phyloP scores from a whole-genome alignment of 306 rosid genomes.

The Quercus mongolica region DNA sequence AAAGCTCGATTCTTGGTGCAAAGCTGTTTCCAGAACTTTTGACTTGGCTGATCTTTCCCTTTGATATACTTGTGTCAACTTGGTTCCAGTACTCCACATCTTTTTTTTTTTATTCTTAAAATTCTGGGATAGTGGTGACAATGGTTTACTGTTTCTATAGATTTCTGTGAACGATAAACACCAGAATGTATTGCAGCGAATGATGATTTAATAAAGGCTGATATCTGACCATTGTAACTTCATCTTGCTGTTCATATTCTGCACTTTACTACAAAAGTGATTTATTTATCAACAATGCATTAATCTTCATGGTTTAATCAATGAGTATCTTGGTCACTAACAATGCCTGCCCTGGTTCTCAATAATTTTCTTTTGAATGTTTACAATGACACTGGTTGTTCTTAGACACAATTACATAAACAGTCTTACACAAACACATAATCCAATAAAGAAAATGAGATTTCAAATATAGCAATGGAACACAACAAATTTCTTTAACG shows the following conservation, averaged over 20 bases:
- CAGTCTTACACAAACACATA: too few relatives aligned
- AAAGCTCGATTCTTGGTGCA: constrained; percentile 74
- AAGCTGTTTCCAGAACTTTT: constrained; percentile 79
- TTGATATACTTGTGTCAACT: constrained; percentile 18
- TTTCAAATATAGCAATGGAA: too few relatives aligned
- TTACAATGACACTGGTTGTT: too few relatives aligned
- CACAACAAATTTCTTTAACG: too few relatives aligned
- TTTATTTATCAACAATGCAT: too few relatives aligned
- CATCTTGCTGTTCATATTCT: background rate
- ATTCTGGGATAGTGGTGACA: background rate
- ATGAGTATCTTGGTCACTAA: too few relatives aligned
- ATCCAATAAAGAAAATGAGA: too few relatives aligned
- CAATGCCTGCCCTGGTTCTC: too few relatives aligned
- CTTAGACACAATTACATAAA: too few relatives aligned
- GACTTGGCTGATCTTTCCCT: constrained; percentile 82
- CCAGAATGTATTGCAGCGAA: background rate
- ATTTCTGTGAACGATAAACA: background rate
- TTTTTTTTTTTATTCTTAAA: background rate
- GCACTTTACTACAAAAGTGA: background rate
- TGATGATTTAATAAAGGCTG: background rate
- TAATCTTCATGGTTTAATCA: too few relatives aligned
- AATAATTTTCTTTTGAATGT: too few relatives aligned
- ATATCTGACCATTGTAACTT: background rate
- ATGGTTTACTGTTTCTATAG: background rate
- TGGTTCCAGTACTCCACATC: background rate